Conservation (phyloP, 2,329 filamentous ascomycete species). For the Exserohilum turcica region DNA sequence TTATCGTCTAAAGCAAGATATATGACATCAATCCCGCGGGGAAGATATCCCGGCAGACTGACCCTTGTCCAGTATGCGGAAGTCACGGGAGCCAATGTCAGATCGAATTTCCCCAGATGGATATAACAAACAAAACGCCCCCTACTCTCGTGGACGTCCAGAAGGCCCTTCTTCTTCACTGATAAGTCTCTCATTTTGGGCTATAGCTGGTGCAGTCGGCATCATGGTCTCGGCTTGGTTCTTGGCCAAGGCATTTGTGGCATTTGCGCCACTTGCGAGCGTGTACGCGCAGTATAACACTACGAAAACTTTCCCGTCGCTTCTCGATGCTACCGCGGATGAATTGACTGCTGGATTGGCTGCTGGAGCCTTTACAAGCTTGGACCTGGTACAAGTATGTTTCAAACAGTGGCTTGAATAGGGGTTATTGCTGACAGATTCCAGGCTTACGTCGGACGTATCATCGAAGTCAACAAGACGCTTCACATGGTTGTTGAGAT, state of each 20-base stretch:
- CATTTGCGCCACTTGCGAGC: conserved; percentile 25
- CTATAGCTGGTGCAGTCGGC: conserved; percentile 5
- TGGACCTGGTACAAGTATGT: conserved; percentile 57
- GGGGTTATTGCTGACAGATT: conserved; percentile 4
- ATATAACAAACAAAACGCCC: conserved; percentile 16
- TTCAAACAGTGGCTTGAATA: neutral
- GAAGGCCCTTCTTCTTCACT: neutral
- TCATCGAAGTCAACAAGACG: conserved; percentile 58
- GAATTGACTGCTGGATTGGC: conserved; percentile 58
- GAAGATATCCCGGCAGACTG: conserved; percentile 1
- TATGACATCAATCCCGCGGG: conserved; percentile 17
- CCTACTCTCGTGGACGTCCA: neutral
- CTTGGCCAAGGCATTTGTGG: conserved; percentile 21
- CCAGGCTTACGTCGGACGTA: conserved; percentile 58
- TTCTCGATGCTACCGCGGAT: conserved; percentile 60
- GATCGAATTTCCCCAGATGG: conserved; percentile 4
- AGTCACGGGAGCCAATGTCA: conserved; percentile 14
- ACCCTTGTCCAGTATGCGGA: conserved; percentile 19
- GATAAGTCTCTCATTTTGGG: neutral
- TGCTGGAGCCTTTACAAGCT: conserved; percentile 59
- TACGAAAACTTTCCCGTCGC: conserved; percentile 34
- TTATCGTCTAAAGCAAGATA: conserved; percentile 27
- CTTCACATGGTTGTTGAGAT: conserved; percentile 60
- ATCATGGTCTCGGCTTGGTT: conserved; percentile 30
- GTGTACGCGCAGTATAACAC: conserved; percentile 23